These are phyloP conservation scores for Yamadazyma atlantica DNA, from an alignment of 1,139 yeast genomes.

Conservation along the genomic window DNA sequence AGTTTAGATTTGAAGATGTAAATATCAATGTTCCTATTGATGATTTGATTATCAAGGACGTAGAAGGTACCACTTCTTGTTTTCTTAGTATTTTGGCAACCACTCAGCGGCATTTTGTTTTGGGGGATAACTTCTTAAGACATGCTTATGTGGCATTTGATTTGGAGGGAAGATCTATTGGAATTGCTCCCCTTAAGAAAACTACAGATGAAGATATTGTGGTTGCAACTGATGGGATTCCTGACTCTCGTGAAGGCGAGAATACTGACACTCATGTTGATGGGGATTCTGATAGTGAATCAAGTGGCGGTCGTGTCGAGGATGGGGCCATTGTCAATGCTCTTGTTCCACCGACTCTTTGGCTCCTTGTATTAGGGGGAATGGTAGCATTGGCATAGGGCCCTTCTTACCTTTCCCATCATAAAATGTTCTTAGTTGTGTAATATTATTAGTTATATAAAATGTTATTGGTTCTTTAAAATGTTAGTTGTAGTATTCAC, in stretches of 20 bases:
- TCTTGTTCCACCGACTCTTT: too few species aligned
- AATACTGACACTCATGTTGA: background rate
- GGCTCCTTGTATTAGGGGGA: too few species aligned
- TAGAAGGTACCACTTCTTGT: constrained; percentile 16
- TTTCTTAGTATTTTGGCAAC: constrained; percentile 12
- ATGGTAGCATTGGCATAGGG: too few species aligned
- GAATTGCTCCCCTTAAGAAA: constrained; percentile 47
- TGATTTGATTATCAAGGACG: constrained; percentile 19
- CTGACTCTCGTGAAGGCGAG: constrained; percentile 8
- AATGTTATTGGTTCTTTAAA: too few species aligned
- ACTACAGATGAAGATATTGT: constrained; percentile 43
- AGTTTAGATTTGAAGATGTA: constrained; percentile 36
- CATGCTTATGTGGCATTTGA: constrained; percentile 26
- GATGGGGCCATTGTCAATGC: too few species aligned
- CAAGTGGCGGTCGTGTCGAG: background rate
- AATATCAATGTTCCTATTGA: constrained; percentile 34
- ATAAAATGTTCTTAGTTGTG: too few species aligned
- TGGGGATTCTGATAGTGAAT: background rate
- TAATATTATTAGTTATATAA: too few species aligned
- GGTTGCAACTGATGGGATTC: constrained; percentile 19
- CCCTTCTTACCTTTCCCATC: too few species aligned
- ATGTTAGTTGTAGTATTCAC: too few species aligned
- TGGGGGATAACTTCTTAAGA: constrained; percentile 22
- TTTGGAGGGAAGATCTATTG: constrained; percentile 20
- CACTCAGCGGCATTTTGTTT: constrained; percentile 22